These are phyloP conservation scores for Monosporascus cannonballus DNA, from an alignment of 2,329 filamentous ascomycete genomes.

Conservation along the genomic window DNA sequence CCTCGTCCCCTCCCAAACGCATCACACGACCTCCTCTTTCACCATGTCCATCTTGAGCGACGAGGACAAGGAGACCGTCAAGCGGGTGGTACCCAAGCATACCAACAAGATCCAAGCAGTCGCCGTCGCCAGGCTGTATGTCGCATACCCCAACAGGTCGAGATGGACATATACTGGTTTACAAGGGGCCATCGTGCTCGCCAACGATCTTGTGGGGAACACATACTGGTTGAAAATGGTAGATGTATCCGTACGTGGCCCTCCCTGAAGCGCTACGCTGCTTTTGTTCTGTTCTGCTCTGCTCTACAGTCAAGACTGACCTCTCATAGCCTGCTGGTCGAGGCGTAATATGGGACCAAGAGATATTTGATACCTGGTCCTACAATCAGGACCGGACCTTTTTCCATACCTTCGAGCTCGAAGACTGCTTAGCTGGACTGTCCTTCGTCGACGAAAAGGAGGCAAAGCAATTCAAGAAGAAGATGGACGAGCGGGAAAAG, in stretches of 20 bases:
- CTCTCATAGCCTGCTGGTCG: conserved; percentile 59
- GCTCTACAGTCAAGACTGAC: conserved; percentile 6
- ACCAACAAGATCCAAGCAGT: conserved; percentile 97
- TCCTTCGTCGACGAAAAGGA: conserved; percentile 97
- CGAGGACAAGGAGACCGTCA: conserved; percentile 93
- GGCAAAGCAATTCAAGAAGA: conserved; percentile 93
- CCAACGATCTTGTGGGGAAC: conserved; percentile 89
- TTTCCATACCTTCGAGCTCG: conserved; percentile 95
- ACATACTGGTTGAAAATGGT: conserved; percentile 98
- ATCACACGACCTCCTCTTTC: conserved; percentile 15
- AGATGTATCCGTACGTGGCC: conserved; percentile 74
- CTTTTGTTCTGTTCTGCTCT: conserved; percentile 4
- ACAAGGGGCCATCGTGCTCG: conserved; percentile 84
- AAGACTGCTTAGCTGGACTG: conserved; percentile 82
- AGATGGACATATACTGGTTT: conserved; percentile 93
- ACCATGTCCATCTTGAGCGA: conserved; percentile 71
- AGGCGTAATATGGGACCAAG: conserved; percentile 94
- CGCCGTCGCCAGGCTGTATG: conserved; percentile 86
- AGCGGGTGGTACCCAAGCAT: conserved; percentile 86
- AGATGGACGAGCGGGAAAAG: conserved; percentile 94
- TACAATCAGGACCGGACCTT: conserved; percentile 98
- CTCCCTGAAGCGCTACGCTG: conserved; percentile 5
- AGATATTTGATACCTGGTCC: conserved; percentile 89
- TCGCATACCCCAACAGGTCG: conserved; percentile 78
- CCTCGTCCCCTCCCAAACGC: conserved; percentile 5